Base-by-base conservation (phyloP, 768 basidiomycete species). In the Mycena vitilis region DNA sequence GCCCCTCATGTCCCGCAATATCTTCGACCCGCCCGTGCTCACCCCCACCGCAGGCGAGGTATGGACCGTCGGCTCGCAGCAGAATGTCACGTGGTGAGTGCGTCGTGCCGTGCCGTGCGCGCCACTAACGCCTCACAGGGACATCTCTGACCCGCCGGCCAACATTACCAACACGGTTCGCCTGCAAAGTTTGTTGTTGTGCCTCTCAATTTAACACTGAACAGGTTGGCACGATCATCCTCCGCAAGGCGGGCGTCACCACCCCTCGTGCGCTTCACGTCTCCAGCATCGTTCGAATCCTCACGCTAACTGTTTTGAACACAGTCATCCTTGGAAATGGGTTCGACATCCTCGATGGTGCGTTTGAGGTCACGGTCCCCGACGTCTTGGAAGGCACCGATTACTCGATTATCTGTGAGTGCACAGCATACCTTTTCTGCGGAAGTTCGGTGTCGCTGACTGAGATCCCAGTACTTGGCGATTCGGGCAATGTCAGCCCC, bases 131-230 rank as follows among this genome's bases (percentile, higher is more conserved):
- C 22, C 20, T 12, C 2, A 15, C 60, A 82, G 82, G 83, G 73
- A 82, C 64, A 72, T 57, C 40, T 70, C 71, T 4, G 57, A 66
- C 53, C 58, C 74, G n/a, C 80, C 81, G 13, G 18, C 30, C 0
- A 16, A 75, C 0, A 79, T 84, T 67, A 83, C 82, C 47, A 79
- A 82, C 66, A 23, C n/a, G n/a, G n/a, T n/a, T n/a, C n/a, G n/a
- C n/a, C n/a, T n/a, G n/a, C n/a, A n/a, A n/a, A n/a, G n/a, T n/a
- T n/a, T n/a, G n/a, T n/a, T n/a, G n/a, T n/a, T n/a, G n/a, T n/a
- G n/a, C n/a, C n/a, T n/a, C n/a, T n/a, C n/a, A n/a, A n/a, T n/a
- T n/a, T n/a, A n/a, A n/a, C n/a, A n/a, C n/a, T n/a, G n/a, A 62
- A 16, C 11, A 38, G 6, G 79, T 16, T 11, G n/a, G n/a, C n/a